A percentile compares a stretch with the other conserved stretches of the same genome.
These are phyloP conservation scores for Naegleria fowleri DNA, from an alignment of 208 protist genomes.

Conservation along the genomic window DNA sequence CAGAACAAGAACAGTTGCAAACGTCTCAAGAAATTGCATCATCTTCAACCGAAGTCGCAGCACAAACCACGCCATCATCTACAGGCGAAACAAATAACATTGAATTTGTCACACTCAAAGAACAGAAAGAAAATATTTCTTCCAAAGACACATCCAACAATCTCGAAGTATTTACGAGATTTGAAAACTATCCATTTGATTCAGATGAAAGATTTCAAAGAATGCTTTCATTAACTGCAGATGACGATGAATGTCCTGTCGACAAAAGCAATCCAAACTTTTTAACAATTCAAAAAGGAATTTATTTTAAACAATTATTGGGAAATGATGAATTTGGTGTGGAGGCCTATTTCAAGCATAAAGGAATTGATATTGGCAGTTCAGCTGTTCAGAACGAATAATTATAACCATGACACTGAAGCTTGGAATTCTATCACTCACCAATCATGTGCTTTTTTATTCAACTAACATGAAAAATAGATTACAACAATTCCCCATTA, in stretches of 20 bases:
- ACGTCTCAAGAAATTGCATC: no score
- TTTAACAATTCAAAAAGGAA: background rate
- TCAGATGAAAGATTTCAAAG: background rate
- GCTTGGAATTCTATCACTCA: no score
- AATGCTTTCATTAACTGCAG: background rate
- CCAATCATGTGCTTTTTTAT: no score
- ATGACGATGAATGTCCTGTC: background rate
- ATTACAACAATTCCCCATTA: no score
- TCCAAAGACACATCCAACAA: background rate
- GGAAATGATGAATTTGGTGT: background rate
- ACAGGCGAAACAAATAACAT: background rate
- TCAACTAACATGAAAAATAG: no score
- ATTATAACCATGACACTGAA: no score
- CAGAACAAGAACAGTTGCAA: background rate
- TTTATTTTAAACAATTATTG: background rate
- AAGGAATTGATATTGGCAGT: background rate
- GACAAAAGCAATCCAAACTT: background rate
- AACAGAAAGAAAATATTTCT: no score
- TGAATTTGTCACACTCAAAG: background rate
- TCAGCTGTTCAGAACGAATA: no score
- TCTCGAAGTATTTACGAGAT: background rate
- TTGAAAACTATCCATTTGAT: background rate
- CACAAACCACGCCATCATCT: background rate
- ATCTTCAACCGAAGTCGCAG: background rate
- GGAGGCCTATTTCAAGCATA: background rate